Evolutionary conservation across 2,329 filamentous ascomycete species (phyloP).

Genomic region (Ceratocystis variospora): DNA sequence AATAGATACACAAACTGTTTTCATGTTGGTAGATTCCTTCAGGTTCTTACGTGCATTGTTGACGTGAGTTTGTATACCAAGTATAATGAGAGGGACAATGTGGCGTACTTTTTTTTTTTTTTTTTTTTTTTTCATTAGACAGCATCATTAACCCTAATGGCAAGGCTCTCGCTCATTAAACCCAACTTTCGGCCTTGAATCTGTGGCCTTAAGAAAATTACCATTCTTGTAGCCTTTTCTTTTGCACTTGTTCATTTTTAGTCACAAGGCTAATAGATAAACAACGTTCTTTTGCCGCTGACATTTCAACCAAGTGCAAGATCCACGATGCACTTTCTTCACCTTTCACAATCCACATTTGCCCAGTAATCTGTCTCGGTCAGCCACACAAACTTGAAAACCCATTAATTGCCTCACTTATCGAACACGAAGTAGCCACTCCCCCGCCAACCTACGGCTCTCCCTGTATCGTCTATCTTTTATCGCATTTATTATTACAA

Average conservation of each 20-base stretch:
- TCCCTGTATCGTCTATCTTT: not conserved
- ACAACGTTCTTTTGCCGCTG: not conserved
- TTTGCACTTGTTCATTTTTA: not conserved
- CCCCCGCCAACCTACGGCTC: not conserved
- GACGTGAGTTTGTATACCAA: too few relatives aligned
- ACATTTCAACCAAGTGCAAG: not conserved
- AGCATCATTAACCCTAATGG: not conserved
- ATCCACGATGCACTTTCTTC: not conserved
- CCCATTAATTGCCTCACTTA: not conserved
- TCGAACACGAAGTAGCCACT: not conserved
- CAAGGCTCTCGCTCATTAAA: not conserved
- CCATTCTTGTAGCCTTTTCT: not conserved
- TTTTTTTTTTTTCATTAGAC: too few relatives aligned
- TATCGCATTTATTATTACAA: not conserved
- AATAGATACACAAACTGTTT: not conserved
- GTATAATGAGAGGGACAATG: too few relatives aligned
- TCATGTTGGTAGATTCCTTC: not conserved
- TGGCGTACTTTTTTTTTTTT: too few relatives aligned
- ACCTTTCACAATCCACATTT: not conserved
- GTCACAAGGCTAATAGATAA: not conserved
- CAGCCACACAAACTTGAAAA: not conserved
- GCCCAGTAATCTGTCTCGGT: not conserved
- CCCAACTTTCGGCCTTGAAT: not conserved
- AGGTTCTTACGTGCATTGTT: too few relatives aligned
- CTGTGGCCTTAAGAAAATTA: not conserved